phyloP scores from a whole-genome alignment of 257 asterid species.

The Rhazya stricta region DNA sequence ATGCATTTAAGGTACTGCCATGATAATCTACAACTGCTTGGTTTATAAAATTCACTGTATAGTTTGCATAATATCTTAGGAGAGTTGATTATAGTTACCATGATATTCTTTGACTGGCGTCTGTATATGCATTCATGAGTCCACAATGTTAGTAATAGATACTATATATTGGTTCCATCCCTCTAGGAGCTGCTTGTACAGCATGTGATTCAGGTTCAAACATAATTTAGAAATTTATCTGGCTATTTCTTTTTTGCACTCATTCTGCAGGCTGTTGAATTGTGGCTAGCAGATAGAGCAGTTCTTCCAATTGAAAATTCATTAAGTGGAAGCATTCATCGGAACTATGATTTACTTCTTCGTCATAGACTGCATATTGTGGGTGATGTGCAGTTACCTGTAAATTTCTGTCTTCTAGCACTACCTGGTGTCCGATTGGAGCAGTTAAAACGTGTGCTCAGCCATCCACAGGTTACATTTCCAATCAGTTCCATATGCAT shows the following conservation, averaged over 20 bases:
- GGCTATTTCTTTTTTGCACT: slow-evolving; percentile 2
- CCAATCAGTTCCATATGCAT: neutral
- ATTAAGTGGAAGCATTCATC: slow-evolving; percentile 26
- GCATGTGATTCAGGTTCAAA: too few relatives aligned
- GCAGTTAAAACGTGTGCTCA: slow-evolving; percentile 22
- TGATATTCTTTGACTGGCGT: neutral
- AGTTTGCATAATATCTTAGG: neutral
- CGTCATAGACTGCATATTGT: slow-evolving; percentile 32
- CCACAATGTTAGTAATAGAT: neutral
- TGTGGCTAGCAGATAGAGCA: slow-evolving; percentile 29
- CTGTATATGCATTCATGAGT: neutral
- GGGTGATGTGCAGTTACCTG: slow-evolving; percentile 28
- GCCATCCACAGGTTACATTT: slow-evolving; percentile 28
- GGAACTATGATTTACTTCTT: slow-evolving; percentile 31
- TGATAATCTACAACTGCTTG: neutral
- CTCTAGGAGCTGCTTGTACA: neutral
- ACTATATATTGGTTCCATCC: neutral
- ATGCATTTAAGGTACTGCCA: slow-evolving; percentile 23
- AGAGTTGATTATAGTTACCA: neutral
- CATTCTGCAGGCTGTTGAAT: slow-evolving; percentile 27
- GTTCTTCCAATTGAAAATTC: slow-evolving; percentile 30
- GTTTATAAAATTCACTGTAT: neutral
- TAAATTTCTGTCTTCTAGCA: slow-evolving; percentile 28
- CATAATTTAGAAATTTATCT: neutral
- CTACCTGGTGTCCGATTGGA: slow-evolving; percentile 23